Evolutionary conservation across 192 early-diverging fungal genomes (phyloP), one percentile per base, ranked within the genome.

Genomic region (Pilaira anomala): DNA sequence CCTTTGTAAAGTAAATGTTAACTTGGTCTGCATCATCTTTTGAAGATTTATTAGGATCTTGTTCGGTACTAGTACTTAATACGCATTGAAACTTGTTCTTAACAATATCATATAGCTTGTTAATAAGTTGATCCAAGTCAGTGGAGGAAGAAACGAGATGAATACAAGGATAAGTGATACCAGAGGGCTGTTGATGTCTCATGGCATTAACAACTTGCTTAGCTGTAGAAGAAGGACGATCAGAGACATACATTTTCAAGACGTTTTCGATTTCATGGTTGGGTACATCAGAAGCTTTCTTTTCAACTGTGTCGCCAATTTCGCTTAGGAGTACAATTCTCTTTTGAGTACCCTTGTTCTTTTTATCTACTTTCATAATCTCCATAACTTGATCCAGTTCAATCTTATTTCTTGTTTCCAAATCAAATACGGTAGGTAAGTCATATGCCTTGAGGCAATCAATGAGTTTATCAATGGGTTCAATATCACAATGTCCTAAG

Each of bases 341-440:
- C 69, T 97, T 97, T 58, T 87, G 80, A 48, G 84, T 77, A 24
- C 94, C 96, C 58, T 88, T 79, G 44, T 89, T 98, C 80, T 98
- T 98, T 78, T 97, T 98, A 72, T 98, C 94, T 13, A 98, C 83
- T 13, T 84, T 71, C 88, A 97, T 91, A 58, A 93, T 81, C 25
- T 89, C 83, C 87, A 98, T 80, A 52, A 98, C 68, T 60, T 79
- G 73, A 28, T 94, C 91, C 1, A 93, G 88, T 24, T 80, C 63
- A 29, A 93, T 73, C 19, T 85, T 58, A 63, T 87, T 84, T 42
- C 48, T 40, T 19, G 40, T 42, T 5, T 46, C 50, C 48, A 93
- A 91, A 33, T 82, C 86, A 29, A 95, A 78, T 2, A 85, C 79
- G 22, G 91, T 80, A 1, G 96, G 96, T 56, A 98, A 77, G 1